Evolutionary conservation across 352 stramenopile species (phyloP).

Genomic region (Blastocystis sp.): DNA sequence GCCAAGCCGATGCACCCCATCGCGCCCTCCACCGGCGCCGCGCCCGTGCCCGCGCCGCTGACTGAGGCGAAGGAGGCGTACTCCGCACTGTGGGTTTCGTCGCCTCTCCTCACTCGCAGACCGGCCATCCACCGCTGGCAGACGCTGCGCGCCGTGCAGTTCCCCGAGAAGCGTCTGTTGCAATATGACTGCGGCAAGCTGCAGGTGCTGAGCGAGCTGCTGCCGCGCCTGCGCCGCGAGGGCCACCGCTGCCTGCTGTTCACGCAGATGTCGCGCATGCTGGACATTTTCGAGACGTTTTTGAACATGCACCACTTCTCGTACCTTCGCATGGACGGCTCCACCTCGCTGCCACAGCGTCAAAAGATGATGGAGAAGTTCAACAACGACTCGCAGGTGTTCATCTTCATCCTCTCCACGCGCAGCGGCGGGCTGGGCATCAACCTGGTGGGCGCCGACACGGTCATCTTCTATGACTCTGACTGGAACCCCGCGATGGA

Average conservation of each 20-base stretch:
- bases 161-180: constrained; percentile 93
- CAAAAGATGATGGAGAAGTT: constrained; percentile 96
- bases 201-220: constrained; percentile 83
- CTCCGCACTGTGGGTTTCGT: neutral
- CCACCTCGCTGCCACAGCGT: constrained; percentile 88
- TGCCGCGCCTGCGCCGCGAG: constrained; percentile 89
- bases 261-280: constrained; percentile 97
- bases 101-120: neutral
- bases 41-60: neutral
- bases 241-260: constrained; percentile 91
- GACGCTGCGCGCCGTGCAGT: constrained; percentile 81
- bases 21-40: neutral
- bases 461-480: constrained; percentile 86
- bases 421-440: constrained; percentile 92
- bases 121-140: constrained; percentile 24
- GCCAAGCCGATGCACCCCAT: neutral
- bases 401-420: constrained; percentile 97
- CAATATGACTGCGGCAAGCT: constrained; percentile 94
- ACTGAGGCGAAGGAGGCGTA: neutral
- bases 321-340: constrained; percentile 94
- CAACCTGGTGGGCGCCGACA: constrained; percentile 94
- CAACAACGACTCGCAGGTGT: constrained; percentile 90
- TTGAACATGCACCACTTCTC: constrained; percentile 93
- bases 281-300: constrained; percentile 97
- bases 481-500: constrained; percentile 92